These are phyloP conservation scores for Fraxinus baroniana DNA, from an alignment of 305 asterid genomes.

Conservation along the genomic window DNA sequence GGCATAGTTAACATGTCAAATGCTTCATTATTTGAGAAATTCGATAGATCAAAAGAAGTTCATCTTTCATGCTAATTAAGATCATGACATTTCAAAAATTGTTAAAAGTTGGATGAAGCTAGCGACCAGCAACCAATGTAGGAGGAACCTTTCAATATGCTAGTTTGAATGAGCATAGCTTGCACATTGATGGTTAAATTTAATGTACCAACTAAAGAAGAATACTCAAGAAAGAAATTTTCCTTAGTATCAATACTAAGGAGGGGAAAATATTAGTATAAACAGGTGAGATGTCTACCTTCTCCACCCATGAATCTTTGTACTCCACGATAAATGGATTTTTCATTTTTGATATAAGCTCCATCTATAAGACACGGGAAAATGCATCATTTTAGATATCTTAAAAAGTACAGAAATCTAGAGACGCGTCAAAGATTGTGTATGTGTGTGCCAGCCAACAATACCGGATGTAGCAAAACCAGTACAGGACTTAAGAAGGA, in stretches of 20 bases:
- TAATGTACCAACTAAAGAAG: not conserved
- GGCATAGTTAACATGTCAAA: not conserved
- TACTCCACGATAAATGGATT: slow-evolving; percentile 89
- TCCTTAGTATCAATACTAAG: not conserved
- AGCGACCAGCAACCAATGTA: not conserved
- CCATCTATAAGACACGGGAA: slow-evolving; percentile 58
- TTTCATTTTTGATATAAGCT: slow-evolving; percentile 75
- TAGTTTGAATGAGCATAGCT: slow-evolving; percentile 3
- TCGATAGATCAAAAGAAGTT: not conserved
- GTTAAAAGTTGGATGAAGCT: not conserved
- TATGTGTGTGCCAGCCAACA: not conserved
- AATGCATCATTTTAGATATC: slow-evolving; percentile 13
- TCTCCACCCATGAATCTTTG: slow-evolving; percentile 98
- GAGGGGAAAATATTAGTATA: not conserved
- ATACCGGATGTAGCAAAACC: not conserved
- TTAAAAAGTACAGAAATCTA: not conserved
- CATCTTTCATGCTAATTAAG: not conserved
- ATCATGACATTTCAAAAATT: not conserved
- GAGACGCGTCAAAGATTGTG: not conserved
- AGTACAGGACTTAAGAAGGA: not conserved
- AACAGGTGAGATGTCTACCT: slow-evolving; percentile 44
- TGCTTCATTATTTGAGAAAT: not conserved
- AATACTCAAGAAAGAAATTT: not conserved
- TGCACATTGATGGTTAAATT: not conserved
- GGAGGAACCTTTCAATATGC: not conserved